Evolutionary conservation across 352 stramenopile genomes (phyloP).

Genomic region (Globisporangium uncinulatum): DNA sequence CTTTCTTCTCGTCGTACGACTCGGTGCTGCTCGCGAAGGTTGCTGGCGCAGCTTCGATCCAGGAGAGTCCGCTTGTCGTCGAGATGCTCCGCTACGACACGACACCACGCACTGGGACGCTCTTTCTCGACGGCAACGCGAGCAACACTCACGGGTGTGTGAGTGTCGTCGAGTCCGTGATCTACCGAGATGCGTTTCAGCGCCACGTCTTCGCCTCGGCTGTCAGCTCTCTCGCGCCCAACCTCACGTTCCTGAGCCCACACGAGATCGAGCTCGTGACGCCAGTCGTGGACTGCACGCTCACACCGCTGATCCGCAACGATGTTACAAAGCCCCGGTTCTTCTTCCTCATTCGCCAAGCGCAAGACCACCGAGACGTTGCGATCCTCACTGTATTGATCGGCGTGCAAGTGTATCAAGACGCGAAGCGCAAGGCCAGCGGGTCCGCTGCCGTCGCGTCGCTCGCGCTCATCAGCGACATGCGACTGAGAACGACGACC

Average conservation of each 20-base stretch:
- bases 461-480: slow-evolving; percentile 23
- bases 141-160: background rate
- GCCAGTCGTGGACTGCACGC: slow-evolving; percentile 36
- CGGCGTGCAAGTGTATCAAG: slow-evolving; percentile 21
- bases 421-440: slow-evolving; percentile 11
- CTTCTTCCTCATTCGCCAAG: slow-evolving; percentile 24
- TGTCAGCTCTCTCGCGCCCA: slow-evolving; percentile 22
- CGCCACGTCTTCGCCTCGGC: slow-evolving; percentile 18
- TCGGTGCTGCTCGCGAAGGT: no score
- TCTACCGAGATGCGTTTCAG: slow-evolving; percentile 37
- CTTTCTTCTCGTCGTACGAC: no score
- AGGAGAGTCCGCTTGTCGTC: slow-evolving; percentile 25
- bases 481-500: slow-evolving; percentile 13
- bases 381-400: slow-evolving; percentile 9
- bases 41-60: slow-evolving; percentile 6
- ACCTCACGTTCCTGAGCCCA: slow-evolving; percentile 17
- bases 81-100: slow-evolving; percentile 21
- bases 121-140: slow-evolving; percentile 26
- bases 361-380: slow-evolving; percentile 9
- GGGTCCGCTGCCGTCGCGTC: slow-evolving; percentile 21
- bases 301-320: slow-evolving; percentile 15
- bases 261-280: slow-evolving; percentile 25
- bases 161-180: background rate
- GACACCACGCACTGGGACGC: slow-evolving; percentile 15
- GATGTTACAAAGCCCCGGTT: slow-evolving; percentile 13